Evolutionary conservation across 345 rosid genomes (phyloP), one percentile per base, ranked within the genome.

Genomic region (Salix udensis): DNA sequence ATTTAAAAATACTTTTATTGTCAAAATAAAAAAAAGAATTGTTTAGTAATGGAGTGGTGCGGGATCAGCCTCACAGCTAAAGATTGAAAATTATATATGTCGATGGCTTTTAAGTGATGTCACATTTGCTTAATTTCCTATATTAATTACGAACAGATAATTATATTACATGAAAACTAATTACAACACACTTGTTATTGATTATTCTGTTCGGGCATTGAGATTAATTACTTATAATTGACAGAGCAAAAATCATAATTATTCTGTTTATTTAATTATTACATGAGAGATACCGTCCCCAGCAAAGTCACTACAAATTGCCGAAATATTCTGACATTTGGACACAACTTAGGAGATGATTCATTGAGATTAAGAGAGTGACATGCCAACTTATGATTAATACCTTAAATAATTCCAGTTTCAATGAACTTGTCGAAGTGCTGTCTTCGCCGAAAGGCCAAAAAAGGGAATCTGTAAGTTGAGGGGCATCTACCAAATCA

Each of bases 331-430:
- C 68, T 67, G 74, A 55, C 70, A 58, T 36, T 21, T 23, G 28
- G 10, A 42, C 28, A 12, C 5, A 40, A 65, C 5, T 37, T 28
- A 36, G 28, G 28, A 12, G 40, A 65, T 24, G 23, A 26, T 64
- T 36, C 11, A 65, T 55, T 19, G 40, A n/a, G 6, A 34, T 34
- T 34, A 42, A 67, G 73, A 78, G n/a, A 39, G 77, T 42, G 81
- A 78, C 77, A 8, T 50, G 9, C 69, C 68, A 67, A 73, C 77
- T 67, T 28, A 36, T 78, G 39, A 76, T 68, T 69, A 76, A 26
- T 12, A 40, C 67, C 24, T 26, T 15, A 24, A 30, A 52, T 64
- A 50, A 44, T 74, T 64, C 48, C 64, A 31, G 31, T 30, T 3
- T 16, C 26, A 42, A 19, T 23, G 78, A 68, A 64, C 66, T 68